phyloP scores from a whole-genome alignment of 192 early-diverging fungal species.

The Haplosporangium gracile region DNA sequence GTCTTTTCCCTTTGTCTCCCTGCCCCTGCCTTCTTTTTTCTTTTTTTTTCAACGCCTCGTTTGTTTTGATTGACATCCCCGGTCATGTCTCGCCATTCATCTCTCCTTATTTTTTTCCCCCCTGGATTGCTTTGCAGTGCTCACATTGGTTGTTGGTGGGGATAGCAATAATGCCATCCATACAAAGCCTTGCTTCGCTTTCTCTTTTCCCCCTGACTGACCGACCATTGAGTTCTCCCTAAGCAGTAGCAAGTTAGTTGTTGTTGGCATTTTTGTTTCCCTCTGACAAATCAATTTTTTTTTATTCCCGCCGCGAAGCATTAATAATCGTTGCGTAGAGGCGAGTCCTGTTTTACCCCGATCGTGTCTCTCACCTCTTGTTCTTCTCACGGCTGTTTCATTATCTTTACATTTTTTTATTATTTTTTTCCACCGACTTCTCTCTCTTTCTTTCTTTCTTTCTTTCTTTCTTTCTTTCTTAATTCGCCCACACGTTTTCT shows the following conservation, averaged over 20 bases:
- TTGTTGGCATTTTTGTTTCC: neutral
- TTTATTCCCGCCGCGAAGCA: neutral
- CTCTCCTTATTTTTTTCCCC: neutral
- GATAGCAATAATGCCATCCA: neutral
- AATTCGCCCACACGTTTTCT: neutral
- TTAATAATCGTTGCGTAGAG: neutral
- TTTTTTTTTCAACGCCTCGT: neutral
- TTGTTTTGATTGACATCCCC: neutral
- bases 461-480: neutral
- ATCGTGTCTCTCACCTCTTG: neutral
- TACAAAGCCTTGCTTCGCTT: neutral
- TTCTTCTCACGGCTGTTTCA: neutral
- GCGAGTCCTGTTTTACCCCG: neutral
- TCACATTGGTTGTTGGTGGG: neutral
- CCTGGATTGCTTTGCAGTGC: neutral
- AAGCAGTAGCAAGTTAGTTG: neutral
- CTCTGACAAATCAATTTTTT: constrained; percentile 7
- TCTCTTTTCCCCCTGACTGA: neutral
- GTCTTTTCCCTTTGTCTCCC: neutral
- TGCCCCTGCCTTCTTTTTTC: neutral
- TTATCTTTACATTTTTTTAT: neutral
- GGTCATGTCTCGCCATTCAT: neutral
- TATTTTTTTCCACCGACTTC: neutral
- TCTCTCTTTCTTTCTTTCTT: neutral
- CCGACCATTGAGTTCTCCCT: neutral